Conservation (phyloP, 75 land plant genomes). For the Gnetum montanum region DNA sequence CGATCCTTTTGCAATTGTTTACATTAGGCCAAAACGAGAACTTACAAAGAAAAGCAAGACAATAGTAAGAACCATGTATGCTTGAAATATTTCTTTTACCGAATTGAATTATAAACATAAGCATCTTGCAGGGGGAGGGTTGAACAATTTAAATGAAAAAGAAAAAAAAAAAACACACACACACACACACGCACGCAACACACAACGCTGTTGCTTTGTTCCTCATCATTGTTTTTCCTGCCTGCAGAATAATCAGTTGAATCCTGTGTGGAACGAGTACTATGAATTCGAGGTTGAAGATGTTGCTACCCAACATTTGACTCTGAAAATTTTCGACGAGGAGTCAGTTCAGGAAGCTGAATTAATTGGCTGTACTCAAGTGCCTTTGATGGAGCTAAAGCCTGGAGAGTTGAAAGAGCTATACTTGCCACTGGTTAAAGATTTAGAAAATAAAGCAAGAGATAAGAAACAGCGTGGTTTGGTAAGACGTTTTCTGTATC, state of each 20-base stretch:
- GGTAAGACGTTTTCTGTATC: too few species aligned
- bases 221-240: constrained; percentile 7
- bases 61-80: constrained; percentile 56
- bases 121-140: neutral
- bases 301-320: constrained; percentile 57
- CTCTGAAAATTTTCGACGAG: constrained; percentile 66
- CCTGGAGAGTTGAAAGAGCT: constrained; percentile 66
- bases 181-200: too few species aligned
- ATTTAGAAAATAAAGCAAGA: constrained; percentile 40
- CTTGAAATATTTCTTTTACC: constrained; percentile 1
- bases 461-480: constrained; percentile 70
- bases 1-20: constrained; percentile 81
- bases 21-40: constrained; percentile 55
- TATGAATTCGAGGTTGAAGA: constrained; percentile 87
- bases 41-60: constrained; percentile 81
- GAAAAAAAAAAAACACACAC: too few species aligned
- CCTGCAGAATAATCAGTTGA: constrained; percentile 64
- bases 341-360: constrained; percentile 70
- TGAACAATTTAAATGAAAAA: neutral
- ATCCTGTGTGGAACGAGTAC: constrained; percentile 93
- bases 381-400: constrained; percentile 43
- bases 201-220: neutral
- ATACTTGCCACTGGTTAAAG: constrained; percentile 72
- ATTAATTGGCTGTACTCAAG: constrained; percentile 67
- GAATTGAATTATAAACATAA: neutral